Evolutionary conservation across 208 protist genomes (phyloP), one percentile per base, ranked within the genome.

Genomic region (Leptomonas pyrrhocoris): DNA sequence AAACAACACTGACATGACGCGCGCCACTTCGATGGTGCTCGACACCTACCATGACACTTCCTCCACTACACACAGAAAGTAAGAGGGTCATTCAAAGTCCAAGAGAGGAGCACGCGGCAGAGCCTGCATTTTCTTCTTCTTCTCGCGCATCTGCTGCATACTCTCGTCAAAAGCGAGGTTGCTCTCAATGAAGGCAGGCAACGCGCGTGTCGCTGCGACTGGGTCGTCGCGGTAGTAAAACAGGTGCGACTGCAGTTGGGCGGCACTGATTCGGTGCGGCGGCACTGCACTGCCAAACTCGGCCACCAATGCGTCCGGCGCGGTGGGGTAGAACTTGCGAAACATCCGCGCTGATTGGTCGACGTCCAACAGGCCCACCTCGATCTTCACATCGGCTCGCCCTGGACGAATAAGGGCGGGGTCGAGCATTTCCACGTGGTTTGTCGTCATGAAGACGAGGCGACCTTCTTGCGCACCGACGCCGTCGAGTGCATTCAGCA

Each of bases 381-480:
- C 76, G 15, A 97, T 63, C 65, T 97, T 97, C 43, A 98, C 81
- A 77, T 99, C 98, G 9, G 97, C 92, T 0, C 98, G 81, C 2
- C 98, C 98, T 0, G 97, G 96, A 12, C 98, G 86, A 50, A 99
- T 98, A 4, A 99, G 81, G 1, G 98, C 96, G 7, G 90, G 87
- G 66, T 98, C 94, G 1, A 99, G 77, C 45, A 86, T 74, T 34
- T 98, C 97, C 18, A 98, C 84, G 79, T 99, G 96, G 73, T 99
- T 99, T 9, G 98, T 99, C 6, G 98, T 99, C 89, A 99, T 96
- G 79, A 99, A 98, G n/a, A 99, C 79, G 4, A 99, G 49, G 40
- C 94, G 68, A 9, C 96, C 97, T 56, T 99, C 97, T 40, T 96
- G 92, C n/a, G 93, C 90, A 0, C 84, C 89, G n/a, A 99, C 85